Percentiles rank a stretch among this genome's conserved stretches.
Evolutionary conservation across 768 basidiomycete species (phyloP).

Genomic region (Goffeauzyma gilvescens): DNA sequence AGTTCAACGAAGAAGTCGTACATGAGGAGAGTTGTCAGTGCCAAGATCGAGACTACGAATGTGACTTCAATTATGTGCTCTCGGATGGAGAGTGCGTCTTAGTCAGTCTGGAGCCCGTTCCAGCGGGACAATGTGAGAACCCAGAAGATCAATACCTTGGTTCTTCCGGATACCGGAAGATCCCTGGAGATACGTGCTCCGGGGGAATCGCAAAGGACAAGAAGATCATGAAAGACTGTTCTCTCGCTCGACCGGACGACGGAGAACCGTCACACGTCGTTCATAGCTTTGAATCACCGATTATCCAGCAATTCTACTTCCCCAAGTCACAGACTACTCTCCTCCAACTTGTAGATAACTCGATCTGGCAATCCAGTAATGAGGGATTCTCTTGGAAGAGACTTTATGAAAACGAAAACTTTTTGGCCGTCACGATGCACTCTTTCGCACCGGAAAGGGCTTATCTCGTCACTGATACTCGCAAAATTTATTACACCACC

Average conservation of each 20-base stretch:
- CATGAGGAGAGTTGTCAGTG: slow-evolving; percentile 72
- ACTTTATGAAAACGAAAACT: slow-evolving; percentile 42
- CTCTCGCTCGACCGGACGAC: slow-evolving; percentile 57
- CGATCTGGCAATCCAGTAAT: slow-evolving; percentile 83
- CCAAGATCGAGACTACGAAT: slow-evolving; percentile 76
- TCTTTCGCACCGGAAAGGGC: slow-evolving; percentile 58
- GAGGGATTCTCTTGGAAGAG: slow-evolving; percentile 84
- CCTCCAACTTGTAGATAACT: slow-evolving; percentile 53
- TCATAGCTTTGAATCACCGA: slow-evolving; percentile 26
- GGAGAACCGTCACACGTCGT: slow-evolving; percentile 59
- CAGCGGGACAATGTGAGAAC: slow-evolving; percentile 42
- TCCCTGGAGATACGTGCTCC: slow-evolving; percentile 78
- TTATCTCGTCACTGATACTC: slow-evolving; percentile 60
- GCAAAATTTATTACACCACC: slow-evolving; percentile 58
- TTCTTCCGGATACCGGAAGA: slow-evolving; percentile 76
- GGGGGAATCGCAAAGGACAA: slow-evolving; percentile 50
- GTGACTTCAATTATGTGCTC: slow-evolving; percentile 76
- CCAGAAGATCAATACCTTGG: slow-evolving; percentile 53
- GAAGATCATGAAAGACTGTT: slow-evolving; percentile 53
- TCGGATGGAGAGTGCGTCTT: slow-evolving; percentile 58
- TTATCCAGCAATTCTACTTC: slow-evolving; percentile 72
- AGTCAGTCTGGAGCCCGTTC: slow-evolving; percentile 71
- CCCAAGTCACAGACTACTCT: slow-evolving; percentile 62
- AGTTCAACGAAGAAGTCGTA: slow-evolving; percentile 67
- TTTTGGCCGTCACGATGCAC: slow-evolving; percentile 78